These are phyloP conservation scores for Psophocarpus tetragonolobus DNA, from an alignment of 306 rosid species.

Conservation along the genomic window DNA sequence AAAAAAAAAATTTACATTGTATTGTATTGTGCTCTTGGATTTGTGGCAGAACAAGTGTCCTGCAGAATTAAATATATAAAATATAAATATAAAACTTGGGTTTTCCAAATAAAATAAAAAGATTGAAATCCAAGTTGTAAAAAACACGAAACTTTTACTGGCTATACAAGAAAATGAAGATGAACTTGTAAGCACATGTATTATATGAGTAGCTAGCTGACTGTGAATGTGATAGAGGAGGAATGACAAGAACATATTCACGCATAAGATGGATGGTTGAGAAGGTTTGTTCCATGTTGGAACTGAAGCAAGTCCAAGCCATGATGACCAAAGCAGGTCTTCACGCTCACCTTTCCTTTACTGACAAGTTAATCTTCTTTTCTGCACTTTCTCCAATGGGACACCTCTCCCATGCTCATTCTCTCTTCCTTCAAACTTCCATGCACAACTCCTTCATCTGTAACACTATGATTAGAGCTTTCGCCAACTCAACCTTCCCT, in stretches of 20 bases:
- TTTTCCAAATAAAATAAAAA: background rate
- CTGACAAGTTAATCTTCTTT: constrained; percentile 44
- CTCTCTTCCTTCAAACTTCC: constrained; percentile 56
- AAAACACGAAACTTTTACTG: constrained; percentile 54
- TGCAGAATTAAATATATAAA: constrained; percentile 54
- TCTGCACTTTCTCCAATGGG: constrained; percentile 61
- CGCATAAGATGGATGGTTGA: constrained; percentile 32
- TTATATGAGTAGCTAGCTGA: constrained; percentile 21
- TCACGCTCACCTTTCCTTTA: constrained; percentile 20
- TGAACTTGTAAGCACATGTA: constrained; percentile 83
- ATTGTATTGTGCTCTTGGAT: constrained; percentile 60
- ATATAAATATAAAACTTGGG: background rate
- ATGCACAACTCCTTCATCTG: constrained; percentile 52
- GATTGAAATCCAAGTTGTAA: background rate
- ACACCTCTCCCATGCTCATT: constrained; percentile 55
- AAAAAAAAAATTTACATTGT: constrained; percentile 51
- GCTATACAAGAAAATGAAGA: constrained; percentile 73
- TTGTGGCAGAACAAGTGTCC: constrained; percentile 92
- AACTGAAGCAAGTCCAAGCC: constrained; percentile 52
- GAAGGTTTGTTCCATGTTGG: constrained; percentile 49
- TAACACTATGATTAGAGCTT: constrained; percentile 73
- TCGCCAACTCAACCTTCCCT: constrained; percentile 53
- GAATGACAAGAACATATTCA: constrained; percentile 1
- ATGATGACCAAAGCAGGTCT: constrained; percentile 53
- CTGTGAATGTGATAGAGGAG: background rate